phyloP scores from a whole-genome alignment of 2,329 filamentous ascomycete species.

The Cadophora luteo-olivacea region DNA sequence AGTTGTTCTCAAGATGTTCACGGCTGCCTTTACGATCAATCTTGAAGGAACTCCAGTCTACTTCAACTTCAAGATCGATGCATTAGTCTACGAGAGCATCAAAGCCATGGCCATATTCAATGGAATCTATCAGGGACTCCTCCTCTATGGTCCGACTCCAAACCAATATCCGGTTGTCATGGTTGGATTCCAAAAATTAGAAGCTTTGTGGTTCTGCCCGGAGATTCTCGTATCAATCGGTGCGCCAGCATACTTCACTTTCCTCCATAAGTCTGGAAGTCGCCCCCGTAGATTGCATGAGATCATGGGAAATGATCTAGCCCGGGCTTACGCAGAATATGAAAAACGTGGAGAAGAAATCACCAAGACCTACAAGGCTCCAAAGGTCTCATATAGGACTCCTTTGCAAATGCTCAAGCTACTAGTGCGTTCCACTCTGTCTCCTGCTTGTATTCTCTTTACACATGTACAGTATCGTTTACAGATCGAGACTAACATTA shows the following conservation, averaged over 20 bases:
- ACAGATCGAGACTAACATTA: not conserved
- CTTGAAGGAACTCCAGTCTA: not conserved
- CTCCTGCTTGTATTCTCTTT: too few relatives aligned
- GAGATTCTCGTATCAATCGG: too few relatives aligned
- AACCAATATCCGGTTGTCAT: not conserved
- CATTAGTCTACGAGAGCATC: not conserved
- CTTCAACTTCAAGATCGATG: constrained; percentile 8
- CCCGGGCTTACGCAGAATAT: too few relatives aligned
- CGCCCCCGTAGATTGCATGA: too few relatives aligned
- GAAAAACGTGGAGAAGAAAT: too few relatives aligned
- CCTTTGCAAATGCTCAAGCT: not conserved
- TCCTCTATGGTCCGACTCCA: not conserved
- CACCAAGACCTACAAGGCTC: too few relatives aligned
- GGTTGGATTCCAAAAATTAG: not conserved
- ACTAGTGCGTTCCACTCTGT: not conserved
- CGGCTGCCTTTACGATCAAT: not conserved
- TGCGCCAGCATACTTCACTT: not conserved
- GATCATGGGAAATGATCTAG: too few relatives aligned
- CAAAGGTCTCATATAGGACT: too few relatives aligned
- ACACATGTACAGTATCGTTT: too few relatives aligned
- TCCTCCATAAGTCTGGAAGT: not conserved
- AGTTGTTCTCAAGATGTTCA: not conserved
- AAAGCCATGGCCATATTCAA: not conserved
- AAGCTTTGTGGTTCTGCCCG: too few relatives aligned
- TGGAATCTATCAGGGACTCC: too few relatives aligned